Evolutionary conservation across 2,329 filamentous ascomycete genomes (phyloP).

Genomic region (Sporothrix inflata): DNA sequence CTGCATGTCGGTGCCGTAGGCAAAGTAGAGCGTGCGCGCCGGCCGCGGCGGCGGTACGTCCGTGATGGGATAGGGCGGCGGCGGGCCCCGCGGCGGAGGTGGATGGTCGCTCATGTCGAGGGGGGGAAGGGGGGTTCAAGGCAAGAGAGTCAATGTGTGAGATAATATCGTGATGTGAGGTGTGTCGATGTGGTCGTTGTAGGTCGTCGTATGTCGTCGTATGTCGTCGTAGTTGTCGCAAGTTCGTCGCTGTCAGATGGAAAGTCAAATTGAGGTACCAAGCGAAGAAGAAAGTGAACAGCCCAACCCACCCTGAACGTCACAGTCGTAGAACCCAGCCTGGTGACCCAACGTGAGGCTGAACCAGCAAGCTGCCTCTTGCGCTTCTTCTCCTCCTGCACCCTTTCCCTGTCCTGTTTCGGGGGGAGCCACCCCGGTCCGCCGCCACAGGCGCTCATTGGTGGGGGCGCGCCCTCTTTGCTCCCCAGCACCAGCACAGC

Average conservation of each 20-base stretch:
- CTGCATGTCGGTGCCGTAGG: slow-evolving; percentile 30
- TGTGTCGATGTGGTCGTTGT: too few relatives aligned
- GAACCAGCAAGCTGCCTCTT: background rate
- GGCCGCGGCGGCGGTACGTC: background rate
- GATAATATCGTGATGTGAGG: too few relatives aligned
- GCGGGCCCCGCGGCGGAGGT: background rate
- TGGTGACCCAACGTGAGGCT: background rate
- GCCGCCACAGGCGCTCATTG: background rate
- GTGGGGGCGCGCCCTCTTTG: background rate
- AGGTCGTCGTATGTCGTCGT: too few relatives aligned
- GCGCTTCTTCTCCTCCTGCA: too few relatives aligned
- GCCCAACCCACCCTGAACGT: too few relatives aligned
- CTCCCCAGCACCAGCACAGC: background rate
- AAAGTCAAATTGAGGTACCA: too few relatives aligned
- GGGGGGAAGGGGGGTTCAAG: background rate
- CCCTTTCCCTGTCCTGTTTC: too few relatives aligned
- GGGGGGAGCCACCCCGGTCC: background rate
- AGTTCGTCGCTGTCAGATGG: too few relatives aligned
- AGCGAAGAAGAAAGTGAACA: too few relatives aligned
- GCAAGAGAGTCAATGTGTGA: background rate
- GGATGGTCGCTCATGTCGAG: background rate
- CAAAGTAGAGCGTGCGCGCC: slow-evolving; percentile 22
- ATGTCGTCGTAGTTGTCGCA: too few relatives aligned
- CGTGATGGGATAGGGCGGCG: background rate
- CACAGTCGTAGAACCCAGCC: too few relatives aligned